Base-by-base conservation (phyloP, 2,329 filamentous ascomycete genomes). In the Dryadomyces quercus-mongolicae region DNA sequence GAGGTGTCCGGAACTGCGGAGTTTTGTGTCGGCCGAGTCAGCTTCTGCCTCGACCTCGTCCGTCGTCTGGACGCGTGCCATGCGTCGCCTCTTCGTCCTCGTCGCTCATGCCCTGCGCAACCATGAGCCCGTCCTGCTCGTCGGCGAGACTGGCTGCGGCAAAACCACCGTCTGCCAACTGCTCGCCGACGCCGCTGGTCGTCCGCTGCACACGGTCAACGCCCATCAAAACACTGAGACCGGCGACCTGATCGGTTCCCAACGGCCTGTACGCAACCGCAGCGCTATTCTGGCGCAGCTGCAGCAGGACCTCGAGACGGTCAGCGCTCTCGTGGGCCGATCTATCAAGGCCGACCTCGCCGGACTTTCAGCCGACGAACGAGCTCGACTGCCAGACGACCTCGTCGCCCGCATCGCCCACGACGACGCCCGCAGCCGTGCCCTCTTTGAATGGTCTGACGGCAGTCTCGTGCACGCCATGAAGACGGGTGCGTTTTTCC, bases 221-320 rank as follows among this genome's bases (percentile, higher is more conserved):
- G 93, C 94, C 2, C 94, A 99, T 68, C 92, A 97, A 61, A 99
- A 98, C 60, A 91, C 93, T 0, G 94, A 99, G 67, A 97, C 94
- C 0, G 92, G 93, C 16, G 93, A 99, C 67, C 75, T 99, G 12
- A 97, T 99, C 60, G 93, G 93, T 59, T 93, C 93, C 3, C 93
- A 98, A 67, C 76, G 93, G 56, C 93, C 93, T 3, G 81, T 97
- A 21, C 80, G 94, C 59, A 97, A 97, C 66, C 81, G 91, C 45
- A 81, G 84, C 15, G 81, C 81, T 1, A 81, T 95, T 38, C 71
- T 87, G 40, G 80, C 85, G 31, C 68, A 79, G 1, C 71, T 97
- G 34, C 72, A 74, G 67, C 75, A n/a, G 42, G 20, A 16, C 42
- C 16, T n/a, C n/a, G n/a, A n/a, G n/a, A n/a, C n/a, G n/a, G n/a